These are phyloP conservation scores for Aureobasidium sp. DNA, from an alignment of 2,329 filamentous ascomycete genomes.

Conservation along the genomic window DNA sequence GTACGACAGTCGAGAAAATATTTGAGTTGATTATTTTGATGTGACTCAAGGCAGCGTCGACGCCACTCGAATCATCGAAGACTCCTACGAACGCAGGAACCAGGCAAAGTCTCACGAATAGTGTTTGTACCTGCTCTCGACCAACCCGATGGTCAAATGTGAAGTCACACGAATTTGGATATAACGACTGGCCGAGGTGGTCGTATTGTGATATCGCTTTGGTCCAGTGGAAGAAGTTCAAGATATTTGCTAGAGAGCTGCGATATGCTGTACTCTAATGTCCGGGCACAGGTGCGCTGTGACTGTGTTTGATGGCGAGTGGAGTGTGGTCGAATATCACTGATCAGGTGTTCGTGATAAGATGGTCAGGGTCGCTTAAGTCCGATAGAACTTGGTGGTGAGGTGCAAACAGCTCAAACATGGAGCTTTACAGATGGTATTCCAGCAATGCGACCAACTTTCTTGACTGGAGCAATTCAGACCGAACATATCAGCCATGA, in stretches of 20 bases:
- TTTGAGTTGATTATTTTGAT: neutral
- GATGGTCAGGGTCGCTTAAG: neutral
- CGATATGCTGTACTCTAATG: neutral
- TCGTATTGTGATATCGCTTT: neutral
- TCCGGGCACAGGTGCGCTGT: neutral
- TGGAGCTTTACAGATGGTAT: neutral
- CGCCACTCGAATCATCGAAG: neutral
- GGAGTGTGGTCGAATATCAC: neutral
- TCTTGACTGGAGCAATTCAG: neutral
- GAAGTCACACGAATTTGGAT: neutral
- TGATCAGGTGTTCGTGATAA: neutral
- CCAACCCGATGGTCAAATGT: neutral
- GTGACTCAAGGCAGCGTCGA: neutral
- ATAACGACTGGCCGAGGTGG: neutral
- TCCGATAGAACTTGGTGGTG: neutral
- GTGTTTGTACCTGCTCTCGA: neutral
- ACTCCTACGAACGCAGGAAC: neutral
- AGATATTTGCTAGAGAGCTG: neutral
- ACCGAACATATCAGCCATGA: conserved; percentile 33
- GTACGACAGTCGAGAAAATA: neutral
- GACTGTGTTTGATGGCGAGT: neutral
- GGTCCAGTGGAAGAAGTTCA: neutral
- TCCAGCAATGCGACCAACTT: neutral
- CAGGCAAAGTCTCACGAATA: neutral
- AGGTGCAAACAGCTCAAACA: neutral